Percentiles rank a stretch among this genome's conserved stretches.
Evolutionary conservation across 805 yeast genomes (phyloP).

Genomic region (Myxozyma vanderwaltii): DNA sequence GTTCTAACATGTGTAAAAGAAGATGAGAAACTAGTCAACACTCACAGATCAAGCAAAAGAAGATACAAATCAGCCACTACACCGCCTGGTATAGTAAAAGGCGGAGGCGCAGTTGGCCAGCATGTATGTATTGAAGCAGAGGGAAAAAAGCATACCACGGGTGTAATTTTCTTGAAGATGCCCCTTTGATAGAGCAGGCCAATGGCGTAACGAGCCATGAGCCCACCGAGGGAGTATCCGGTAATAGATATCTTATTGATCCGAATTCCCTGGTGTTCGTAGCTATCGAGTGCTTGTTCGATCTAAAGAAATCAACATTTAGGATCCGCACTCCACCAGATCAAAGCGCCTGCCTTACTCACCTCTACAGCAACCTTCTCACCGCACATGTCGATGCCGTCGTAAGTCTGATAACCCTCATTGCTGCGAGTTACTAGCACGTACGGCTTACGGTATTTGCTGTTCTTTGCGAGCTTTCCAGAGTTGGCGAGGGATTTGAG

Average conservation of each 20-base stretch:
- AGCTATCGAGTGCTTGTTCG: conserved; percentile 35
- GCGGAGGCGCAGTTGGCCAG: background rate
- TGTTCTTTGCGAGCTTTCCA: conserved; percentile 19
- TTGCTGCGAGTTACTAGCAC: conserved; percentile 57
- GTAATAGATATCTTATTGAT: conserved; percentile 73
- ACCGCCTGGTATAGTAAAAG: background rate
- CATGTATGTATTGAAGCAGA: conserved; percentile 8
- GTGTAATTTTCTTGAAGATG: conserved; percentile 56
- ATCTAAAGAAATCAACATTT: background rate
- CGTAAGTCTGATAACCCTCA: conserved; percentile 76
- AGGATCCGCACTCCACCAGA: background rate
- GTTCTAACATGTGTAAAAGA: conserved; percentile 35
- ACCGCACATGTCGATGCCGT: conserved; percentile 86
- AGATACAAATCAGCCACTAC: background rate
- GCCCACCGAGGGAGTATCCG: conserved; percentile 85
- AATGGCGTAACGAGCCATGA: conserved; percentile 76
- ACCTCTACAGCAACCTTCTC: conserved; percentile 73
- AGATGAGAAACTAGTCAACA: background rate
- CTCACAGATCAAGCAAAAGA: background rate
- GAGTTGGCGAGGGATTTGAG: conserved; percentile 37
- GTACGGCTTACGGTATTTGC: conserved; percentile 29
- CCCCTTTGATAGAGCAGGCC: conserved; percentile 64
- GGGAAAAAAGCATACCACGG: conserved; percentile 44
- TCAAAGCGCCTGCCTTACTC: background rate
- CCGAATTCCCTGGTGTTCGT: conserved; percentile 32